phyloP scores from a whole-genome alignment of 306 rosid species.

The Canavalia gladiata region DNA sequence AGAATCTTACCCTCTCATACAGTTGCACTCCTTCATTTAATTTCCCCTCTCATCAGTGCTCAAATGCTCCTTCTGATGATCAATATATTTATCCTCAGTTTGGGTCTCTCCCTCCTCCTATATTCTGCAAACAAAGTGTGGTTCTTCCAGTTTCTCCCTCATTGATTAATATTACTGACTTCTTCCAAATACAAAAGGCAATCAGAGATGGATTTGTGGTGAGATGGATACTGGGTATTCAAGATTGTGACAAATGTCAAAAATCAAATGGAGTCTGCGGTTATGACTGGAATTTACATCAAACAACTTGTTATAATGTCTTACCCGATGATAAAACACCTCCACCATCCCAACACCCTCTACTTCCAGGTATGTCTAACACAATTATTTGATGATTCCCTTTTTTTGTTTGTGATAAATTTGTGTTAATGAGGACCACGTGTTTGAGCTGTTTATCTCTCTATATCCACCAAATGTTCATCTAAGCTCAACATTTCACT shows the following conservation, averaged over 20 bases:
- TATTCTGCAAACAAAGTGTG: slow-evolving; percentile 37
- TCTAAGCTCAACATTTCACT: not conserved
- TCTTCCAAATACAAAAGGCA: not conserved
- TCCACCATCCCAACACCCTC: not conserved
- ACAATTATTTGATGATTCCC: not conserved
- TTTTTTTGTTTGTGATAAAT: not conserved
- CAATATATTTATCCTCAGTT: not conserved
- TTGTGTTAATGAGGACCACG: not conserved
- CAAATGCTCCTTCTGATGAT: not conserved
- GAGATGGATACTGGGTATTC: slow-evolving; percentile 47
- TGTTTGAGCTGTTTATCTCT: not conserved
- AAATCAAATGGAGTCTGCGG: slow-evolving; percentile 51
- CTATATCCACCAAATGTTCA: not conserved
- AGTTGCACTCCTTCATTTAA: slow-evolving; percentile 35
- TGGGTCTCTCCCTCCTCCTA: not conserved
- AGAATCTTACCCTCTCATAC: slow-evolving; percentile 51
- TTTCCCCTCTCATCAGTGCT: rapidly evolving
- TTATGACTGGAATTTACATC: slow-evolving; percentile 31
- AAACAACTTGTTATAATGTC: not conserved
- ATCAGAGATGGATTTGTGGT: slow-evolving; percentile 48
- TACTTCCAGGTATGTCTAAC: slow-evolving; percentile 34
- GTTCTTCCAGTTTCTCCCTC: slow-evolving; percentile 30
- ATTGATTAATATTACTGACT: rapidly evolving
- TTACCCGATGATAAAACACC: not conserved
- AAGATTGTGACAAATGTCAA: slow-evolving; percentile 51